Evolutionary conservation across 179 eudicot genomes (phyloP).

Genomic region (Drosera spatulata): DNA sequence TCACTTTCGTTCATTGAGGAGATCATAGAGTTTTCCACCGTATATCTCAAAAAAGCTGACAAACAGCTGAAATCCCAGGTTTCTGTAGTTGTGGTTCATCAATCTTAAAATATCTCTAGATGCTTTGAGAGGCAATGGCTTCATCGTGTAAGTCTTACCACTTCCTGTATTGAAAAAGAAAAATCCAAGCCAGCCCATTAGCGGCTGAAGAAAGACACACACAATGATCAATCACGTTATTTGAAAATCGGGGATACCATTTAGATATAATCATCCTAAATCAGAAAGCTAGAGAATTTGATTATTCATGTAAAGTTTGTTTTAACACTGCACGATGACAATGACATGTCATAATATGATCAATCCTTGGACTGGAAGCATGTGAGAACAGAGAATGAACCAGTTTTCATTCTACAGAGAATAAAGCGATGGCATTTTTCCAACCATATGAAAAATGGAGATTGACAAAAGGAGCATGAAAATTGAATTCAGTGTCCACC

Average conservation of each 20-base stretch:
- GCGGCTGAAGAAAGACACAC: not conserved
- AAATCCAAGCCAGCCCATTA: not conserved
- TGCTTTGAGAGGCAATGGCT: conserved; percentile 90
- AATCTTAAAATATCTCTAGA: conserved; percentile 83
- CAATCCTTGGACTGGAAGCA: not conserved
- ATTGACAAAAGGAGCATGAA: too few species aligned
- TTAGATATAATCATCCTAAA: too few species aligned
- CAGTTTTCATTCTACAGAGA: too few species aligned
- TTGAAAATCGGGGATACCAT: too few species aligned
- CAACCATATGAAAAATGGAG: too few species aligned
- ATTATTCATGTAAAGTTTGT: too few species aligned
- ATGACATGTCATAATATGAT: not conserved
- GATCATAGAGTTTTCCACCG: conserved; percentile 95
- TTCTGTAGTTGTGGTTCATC: conserved; percentile 85
- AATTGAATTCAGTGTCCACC: too few species aligned
- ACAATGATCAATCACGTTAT: not conserved
- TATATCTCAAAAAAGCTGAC: conserved; percentile 98
- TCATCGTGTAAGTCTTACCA: conserved; percentile 96
- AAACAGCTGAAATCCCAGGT: conserved; percentile 86
- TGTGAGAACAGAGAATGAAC: not conserved
- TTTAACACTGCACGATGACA: not conserved
- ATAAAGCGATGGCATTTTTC: too few species aligned
- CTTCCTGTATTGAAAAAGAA: conserved; percentile 50
- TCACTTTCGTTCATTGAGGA: conserved; percentile 90
- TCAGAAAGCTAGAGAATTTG: too few species aligned